A percentile compares a stretch with the other conserved stretches of the same genome.
Evolutionary conservation across 2,329 filamentous ascomycete species (phyloP).

Genomic region (Didymella segeticola): DNA sequence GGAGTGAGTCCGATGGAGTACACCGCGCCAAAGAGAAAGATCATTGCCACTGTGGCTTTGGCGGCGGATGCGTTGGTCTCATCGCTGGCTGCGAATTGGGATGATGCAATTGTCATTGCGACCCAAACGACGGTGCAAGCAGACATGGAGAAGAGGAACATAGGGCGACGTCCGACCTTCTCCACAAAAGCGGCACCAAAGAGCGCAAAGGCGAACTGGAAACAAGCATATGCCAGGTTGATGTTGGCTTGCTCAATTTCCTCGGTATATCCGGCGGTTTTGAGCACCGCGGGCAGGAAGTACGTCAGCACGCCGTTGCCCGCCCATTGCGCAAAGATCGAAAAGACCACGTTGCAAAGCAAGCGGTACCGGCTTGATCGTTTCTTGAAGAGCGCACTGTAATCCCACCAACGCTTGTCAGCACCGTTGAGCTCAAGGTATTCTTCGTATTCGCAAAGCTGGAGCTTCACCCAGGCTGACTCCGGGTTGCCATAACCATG

Average conservation of each 20-base stretch:
- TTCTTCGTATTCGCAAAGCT: constrained; percentile 46
- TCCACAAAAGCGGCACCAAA: neutral
- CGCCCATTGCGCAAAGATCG: constrained; percentile 58
- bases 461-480: constrained; percentile 44
- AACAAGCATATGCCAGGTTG: neutral
- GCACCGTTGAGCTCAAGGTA: constrained; percentile 31
- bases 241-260: neutral
- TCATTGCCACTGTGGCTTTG: constrained; percentile 25
- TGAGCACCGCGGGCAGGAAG: neutral
- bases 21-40: constrained; percentile 54
- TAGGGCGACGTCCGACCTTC: neutral
- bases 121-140: neutral
- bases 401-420: constrained; percentile 44
- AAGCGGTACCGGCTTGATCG: constrained; percentile 60
- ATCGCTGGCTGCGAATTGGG: neutral
- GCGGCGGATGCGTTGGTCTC: neutral
- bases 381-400: constrained; percentile 44
- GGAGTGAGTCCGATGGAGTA: constrained; percentile 51
- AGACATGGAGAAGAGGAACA: neutral
- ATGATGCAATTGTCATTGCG: constrained; percentile 10
- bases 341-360: constrained; percentile 60
- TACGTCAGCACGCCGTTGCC: constrained; percentile 45
- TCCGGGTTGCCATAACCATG: constrained; percentile 57
- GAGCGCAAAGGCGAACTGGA: neutral
- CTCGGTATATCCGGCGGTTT: neutral